Percentiles rank a stretch among this genome's conserved stretches.
phyloP scores from a whole-genome alignment of 495 filamentous ascomycete genomes.

The Aspergillus incahuasiensis region DNA sequence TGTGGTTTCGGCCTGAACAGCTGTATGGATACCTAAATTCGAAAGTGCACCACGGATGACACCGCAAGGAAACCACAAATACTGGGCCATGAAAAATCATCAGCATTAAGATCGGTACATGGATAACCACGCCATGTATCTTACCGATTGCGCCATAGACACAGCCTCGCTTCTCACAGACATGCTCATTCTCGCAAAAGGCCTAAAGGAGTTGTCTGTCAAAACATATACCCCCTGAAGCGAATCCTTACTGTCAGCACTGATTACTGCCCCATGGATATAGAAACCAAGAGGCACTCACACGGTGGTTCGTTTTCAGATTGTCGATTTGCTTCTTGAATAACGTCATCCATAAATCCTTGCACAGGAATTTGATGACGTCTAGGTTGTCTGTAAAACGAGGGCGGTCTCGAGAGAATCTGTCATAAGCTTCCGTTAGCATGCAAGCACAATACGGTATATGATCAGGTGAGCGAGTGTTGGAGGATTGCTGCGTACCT shows the following conservation, averaged over 20 bases:
- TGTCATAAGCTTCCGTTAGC: constrained; percentile 39
- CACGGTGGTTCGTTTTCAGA: constrained; percentile 94
- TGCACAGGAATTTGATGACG: constrained; percentile 96
- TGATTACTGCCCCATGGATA: background rate
- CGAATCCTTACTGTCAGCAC: background rate
- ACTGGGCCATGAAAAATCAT: constrained; percentile 52
- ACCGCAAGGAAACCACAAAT: constrained; percentile 92
- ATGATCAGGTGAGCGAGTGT: no score
- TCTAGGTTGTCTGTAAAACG: constrained; percentile 83
- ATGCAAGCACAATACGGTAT: no score
- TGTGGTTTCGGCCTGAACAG: constrained; percentile 79
- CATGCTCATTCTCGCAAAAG: constrained; percentile 81
- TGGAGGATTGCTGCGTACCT: no score
- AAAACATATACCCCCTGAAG: constrained; percentile 86
- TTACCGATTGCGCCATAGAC: constrained; percentile 72
- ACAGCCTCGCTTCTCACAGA: constrained; percentile 67
- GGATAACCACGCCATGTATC: constrained; percentile 19
- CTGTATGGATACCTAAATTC: constrained; percentile 84
- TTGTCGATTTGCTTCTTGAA: constrained; percentile 98
- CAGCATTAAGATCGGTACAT: background rate
- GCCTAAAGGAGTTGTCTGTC: constrained; percentile 88
- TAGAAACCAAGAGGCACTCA: constrained; percentile 26
- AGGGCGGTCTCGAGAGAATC: constrained; percentile 83
- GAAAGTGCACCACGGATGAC: constrained; percentile 84
- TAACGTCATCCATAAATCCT: constrained; percentile 90